A percentile compares a stretch with the other conserved stretches of the same genome.
phyloP scores from a whole-genome alignment of 2,329 filamentous ascomycete species.

The Penicillium sclerotiorum region DNA sequence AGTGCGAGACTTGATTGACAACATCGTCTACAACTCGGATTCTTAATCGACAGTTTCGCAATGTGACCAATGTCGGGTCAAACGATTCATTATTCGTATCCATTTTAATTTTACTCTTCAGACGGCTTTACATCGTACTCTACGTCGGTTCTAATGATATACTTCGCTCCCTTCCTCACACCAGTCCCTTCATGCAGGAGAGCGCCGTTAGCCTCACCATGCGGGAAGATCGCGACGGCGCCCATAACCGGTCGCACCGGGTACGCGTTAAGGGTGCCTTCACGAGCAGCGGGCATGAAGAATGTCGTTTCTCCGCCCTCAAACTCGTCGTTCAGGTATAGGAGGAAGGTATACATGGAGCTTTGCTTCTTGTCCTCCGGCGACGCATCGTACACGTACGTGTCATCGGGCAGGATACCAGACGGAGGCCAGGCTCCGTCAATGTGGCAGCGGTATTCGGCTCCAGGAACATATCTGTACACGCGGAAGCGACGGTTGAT shows the following conservation, averaged over 20 bases:
- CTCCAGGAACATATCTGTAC: constrained; percentile 72
- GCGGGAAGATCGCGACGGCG: constrained; percentile 68
- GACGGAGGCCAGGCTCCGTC: constrained; percentile 75
- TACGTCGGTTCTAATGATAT: constrained; percentile 71
- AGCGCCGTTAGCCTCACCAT: constrained; percentile 67
- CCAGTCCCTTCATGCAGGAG: constrained; percentile 72
- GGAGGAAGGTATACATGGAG: constrained; percentile 68
- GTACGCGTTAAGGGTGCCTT: constrained; percentile 70
- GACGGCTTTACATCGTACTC: constrained; percentile 62
- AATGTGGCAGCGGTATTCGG: constrained; percentile 72
- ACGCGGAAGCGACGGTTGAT: constrained; percentile 72
- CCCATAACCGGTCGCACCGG: constrained; percentile 70
- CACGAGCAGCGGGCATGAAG: constrained; percentile 65
- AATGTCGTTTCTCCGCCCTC: constrained; percentile 72
- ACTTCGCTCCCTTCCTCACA: constrained; percentile 66
- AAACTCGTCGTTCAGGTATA: constrained; percentile 73
- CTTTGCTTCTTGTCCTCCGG: constrained; percentile 63
- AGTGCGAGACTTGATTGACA: too few species aligned
- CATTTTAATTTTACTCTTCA: constrained; percentile 6
- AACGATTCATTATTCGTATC: constrained; percentile 4
- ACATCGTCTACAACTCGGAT: too few species aligned
- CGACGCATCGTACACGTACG: constrained; percentile 69
- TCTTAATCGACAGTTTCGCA: background rate
- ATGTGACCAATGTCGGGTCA: background rate
- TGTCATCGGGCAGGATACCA: constrained; percentile 59